A percentile compares a stretch with the other conserved stretches of the same genome.
Evolutionary conservation across 768 basidiomycete genomes (phyloP).

Genomic region (Tubosaeta brunneosetosa): DNA sequence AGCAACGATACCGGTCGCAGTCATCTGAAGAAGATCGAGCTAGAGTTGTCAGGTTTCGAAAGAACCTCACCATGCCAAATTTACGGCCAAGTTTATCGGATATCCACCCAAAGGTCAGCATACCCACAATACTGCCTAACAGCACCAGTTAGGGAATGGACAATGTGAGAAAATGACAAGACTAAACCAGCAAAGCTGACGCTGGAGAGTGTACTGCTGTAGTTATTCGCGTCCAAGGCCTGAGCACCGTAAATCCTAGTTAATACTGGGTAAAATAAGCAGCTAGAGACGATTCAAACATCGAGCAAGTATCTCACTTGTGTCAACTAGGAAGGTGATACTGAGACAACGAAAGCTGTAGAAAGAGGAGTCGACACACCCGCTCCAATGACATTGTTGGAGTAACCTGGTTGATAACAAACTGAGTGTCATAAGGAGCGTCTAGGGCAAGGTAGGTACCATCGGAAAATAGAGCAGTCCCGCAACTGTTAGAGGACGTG

Average conservation of each 20-base stretch:
- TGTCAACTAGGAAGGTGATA: slow-evolving; percentile 49
- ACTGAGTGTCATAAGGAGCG: slow-evolving; percentile 1
- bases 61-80: slow-evolving; percentile 70
- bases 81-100: slow-evolving; percentile 86
- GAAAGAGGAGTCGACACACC: slow-evolving; percentile 42
- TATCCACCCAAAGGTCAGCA: slow-evolving; percentile 76
- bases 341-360: not conserved
- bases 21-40: slow-evolving; percentile 47
- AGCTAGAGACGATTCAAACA: not conserved
- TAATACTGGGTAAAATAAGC: slow-evolving; percentile 46
- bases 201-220: slow-evolving; percentile 58
- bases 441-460: slow-evolving; percentile 37
- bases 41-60: not conserved
- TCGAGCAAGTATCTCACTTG: slow-evolving; percentile 39
- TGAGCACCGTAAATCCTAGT: slow-evolving; percentile 62
- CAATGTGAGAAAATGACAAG: slow-evolving; percentile 60
- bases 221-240: slow-evolving; percentile 48
- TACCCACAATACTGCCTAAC: slow-evolving; percentile 79
- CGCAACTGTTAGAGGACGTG: slow-evolving; percentile 48
- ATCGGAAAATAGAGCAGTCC: slow-evolving; percentile 85
- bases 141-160: slow-evolving; percentile 62
- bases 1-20: slow-evolving; percentile 77
- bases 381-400: slow-evolving; percentile 72
- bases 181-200: slow-evolving; percentile 75
- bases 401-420: slow-evolving; percentile 51